phyloP scores from a whole-genome alignment of 768 basidiomycete species.

The Pleurotus tuber-regium region DNA sequence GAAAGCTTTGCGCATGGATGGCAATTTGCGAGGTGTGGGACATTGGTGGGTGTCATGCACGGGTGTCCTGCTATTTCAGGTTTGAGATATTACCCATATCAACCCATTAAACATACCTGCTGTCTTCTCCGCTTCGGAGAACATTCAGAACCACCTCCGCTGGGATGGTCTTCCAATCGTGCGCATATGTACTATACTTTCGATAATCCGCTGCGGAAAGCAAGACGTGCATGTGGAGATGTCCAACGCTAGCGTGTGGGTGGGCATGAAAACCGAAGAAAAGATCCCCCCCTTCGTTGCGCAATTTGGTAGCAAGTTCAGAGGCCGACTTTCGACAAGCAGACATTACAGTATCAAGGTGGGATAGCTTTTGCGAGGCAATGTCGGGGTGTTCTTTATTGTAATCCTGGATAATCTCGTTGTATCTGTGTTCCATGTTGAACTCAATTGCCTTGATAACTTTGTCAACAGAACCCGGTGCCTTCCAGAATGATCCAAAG shows the following conservation, averaged over 20 bases:
- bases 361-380: neutral
- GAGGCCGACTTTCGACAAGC: neutral
- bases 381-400: neutral
- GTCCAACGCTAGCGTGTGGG: conserved; percentile 1
- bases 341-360: neutral
- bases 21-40: no score
- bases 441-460: neutral
- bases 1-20: no score
- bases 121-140: no score
- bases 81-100: no score
- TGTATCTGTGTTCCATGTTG: neutral
- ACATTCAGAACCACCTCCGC: no score
- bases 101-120: no score
- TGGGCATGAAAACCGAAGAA: conserved; percentile 3
- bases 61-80: no score
- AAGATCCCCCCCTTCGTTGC: neutral
- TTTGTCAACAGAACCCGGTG: neutral
- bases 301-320: neutral
- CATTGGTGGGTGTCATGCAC: no score
- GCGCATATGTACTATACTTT: neutral
- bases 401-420: neutral
- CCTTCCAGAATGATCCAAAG: neutral
- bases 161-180: conserved; percentile 6
- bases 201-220: neutral
- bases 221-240: conserved; percentile 6